Percentiles rank a stretch among this genome's conserved stretches.
These are phyloP conservation scores for Coemansia brasiliensis DNA, from an alignment of 192 early-diverging fungal species.

Conservation along the genomic window DNA sequence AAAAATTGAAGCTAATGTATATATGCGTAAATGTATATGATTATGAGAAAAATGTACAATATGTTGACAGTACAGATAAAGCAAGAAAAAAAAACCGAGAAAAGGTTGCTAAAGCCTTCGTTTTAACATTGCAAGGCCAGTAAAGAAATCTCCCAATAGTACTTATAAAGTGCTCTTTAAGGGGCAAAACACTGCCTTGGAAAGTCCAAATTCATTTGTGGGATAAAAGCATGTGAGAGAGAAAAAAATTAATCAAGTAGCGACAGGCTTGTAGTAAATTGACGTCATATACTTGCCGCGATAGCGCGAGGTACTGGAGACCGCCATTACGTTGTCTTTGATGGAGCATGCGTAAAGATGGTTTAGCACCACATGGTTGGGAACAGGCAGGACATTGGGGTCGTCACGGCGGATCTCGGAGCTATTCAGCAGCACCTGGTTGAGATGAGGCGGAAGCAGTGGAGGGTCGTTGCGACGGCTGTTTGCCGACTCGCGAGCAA, in stretches of 20 bases:
- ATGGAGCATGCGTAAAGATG: slow-evolving; percentile 97
- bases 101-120: background rate
- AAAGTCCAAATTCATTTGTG: background rate
- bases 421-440: slow-evolving; percentile 88
- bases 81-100: background rate
- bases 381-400: slow-evolving; percentile 77
- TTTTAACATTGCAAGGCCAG: no score
- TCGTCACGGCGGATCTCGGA: slow-evolving; percentile 71
- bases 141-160: no score
- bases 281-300: slow-evolving; percentile 77
- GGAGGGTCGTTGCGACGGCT: slow-evolving; percentile 68
- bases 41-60: no score
- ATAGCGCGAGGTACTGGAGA: slow-evolving; percentile 88
- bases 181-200: background rate
- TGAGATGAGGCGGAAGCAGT: slow-evolving; percentile 86
- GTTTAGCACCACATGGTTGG: slow-evolving; percentile 91
- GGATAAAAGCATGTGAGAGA: background rate
- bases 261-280: slow-evolving; percentile 55
- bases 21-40: background rate
- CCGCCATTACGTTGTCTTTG: slow-evolving; percentile 92
- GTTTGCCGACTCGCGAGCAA: slow-evolving; percentile 32
- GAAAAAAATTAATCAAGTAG: background rate
- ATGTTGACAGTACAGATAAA: background rate
- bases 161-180: no score
- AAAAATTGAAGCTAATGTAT: no score